Percentiles rank a stretch among this genome's conserved stretches.
phyloP scores from a whole-genome alignment of 2,329 filamentous ascomycete species.

The Verticillium albo-atrum region DNA sequence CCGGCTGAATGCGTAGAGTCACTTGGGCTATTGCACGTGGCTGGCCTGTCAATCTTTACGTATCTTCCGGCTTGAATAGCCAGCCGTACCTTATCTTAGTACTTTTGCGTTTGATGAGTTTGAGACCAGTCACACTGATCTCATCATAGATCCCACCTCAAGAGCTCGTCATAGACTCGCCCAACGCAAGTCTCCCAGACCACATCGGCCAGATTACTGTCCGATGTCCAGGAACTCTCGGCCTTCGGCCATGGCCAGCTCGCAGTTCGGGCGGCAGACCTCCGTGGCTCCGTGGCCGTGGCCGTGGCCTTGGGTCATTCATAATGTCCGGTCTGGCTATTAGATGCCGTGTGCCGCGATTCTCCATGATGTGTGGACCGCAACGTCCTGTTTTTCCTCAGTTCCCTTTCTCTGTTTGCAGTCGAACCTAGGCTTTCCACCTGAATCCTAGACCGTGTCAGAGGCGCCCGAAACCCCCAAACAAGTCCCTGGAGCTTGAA shows the following conservation, averaged over 20 bases:
- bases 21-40: too few species aligned
- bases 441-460: not conserved
- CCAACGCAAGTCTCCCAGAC: not conserved
- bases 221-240: not conserved
- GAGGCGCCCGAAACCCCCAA: not conserved
- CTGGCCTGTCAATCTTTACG: too few species aligned
- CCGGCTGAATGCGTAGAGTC: too few species aligned
- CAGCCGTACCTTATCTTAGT: not conserved
- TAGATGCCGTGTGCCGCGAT: not conserved
- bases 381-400: not conserved
- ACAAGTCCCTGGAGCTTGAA: not conserved
- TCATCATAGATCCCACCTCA: not conserved
- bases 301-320: not conserved
- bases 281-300: not conserved
- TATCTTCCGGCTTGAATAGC: not conserved
- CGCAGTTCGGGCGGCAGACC: not conserved
- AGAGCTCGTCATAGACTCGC: not conserved
- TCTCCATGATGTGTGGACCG: not conserved
- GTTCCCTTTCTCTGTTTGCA: not conserved
- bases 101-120: not conserved
- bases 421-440: not conserved
- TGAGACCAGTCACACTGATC: constrained; percentile 1
- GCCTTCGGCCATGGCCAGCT: not conserved
- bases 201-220: not conserved
- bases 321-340: not conserved